Evolutionary conservation across 805 yeast species (phyloP), one percentile per base, ranked within the genome.

Genomic region (Candida oleophila): DNA sequence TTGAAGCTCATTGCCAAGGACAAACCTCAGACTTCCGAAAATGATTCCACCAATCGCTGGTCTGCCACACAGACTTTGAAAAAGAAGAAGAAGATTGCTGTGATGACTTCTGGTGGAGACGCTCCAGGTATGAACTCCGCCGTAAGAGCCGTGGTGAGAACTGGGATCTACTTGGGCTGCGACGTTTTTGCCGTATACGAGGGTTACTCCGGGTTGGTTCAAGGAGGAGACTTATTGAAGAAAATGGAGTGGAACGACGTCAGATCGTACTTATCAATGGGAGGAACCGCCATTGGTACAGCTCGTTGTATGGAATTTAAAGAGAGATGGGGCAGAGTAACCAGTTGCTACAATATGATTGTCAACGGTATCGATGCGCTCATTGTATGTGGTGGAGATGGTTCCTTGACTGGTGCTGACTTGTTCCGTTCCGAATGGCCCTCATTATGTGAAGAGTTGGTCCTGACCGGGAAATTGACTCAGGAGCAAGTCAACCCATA

Each of bases 321-420:
- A 56, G 85, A 84, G 60, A 68, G 88, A 43, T 68, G 70, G 54
- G 92, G 92, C 35, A 70, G 92, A 56, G 65, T 85, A 42, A 54
- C 64, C 41, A 90, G 82, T 33, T 84, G 87, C 46, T 71, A 76
- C 55, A 82, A 86, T 64, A 71, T 86, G 78, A 77, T 86, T 53
- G 75, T 66, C 39, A 79, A 82, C 28, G 91, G 91, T 46, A 85
- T 86, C 48, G 90, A 86, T 64, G 91, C 89, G 2, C 70, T 86
- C 52, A 78, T 86, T 52, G 91, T 86, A 16, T 83, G 89, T 66
- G 92, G 92, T 54, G 92, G 92, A 61, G 92, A 86, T 62, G 92
- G 92, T 44, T 85, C 90, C 1, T 71, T 86, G 52, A 86, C 92
- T 2, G 92, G 92, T 52, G 92, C 92, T 4, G 92, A 86, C 60